phyloP scores from a whole-genome alignment of 345 rosid genomes.

The Eucalyptus tenuipes region DNA sequence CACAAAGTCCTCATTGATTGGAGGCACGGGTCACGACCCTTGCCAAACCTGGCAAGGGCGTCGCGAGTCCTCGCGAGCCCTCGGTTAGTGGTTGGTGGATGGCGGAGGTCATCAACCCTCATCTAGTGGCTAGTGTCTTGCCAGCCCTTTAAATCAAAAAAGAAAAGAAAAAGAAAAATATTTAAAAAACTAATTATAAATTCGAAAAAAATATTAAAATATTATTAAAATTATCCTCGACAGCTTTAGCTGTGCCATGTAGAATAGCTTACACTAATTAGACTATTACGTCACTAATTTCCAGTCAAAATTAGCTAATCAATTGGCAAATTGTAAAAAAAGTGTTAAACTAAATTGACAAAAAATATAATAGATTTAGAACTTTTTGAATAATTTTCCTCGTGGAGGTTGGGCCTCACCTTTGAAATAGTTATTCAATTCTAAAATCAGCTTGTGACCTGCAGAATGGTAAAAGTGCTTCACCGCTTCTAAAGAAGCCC shows the following conservation, averaged over 20 bases:
- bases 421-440: background rate
- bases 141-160: background rate
- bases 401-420: background rate
- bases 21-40: background rate
- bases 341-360: fast-evolving
- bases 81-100: background rate
- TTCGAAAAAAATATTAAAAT: too few species aligned
- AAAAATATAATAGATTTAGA: too few species aligned
- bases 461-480: background rate
- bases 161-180: too few species aligned
- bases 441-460: background rate
- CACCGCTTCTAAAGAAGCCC: background rate
- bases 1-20: background rate
- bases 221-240: too few species aligned
- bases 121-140: fast-evolving
- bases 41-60: fast-evolving
- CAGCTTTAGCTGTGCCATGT: background rate
- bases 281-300: fast-evolving
- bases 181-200: too few species aligned
- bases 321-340: too few species aligned
- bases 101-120: background rate
- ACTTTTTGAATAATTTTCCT: too few species aligned
- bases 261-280: background rate
- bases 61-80: background rate
- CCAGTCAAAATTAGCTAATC: too few species aligned